Base-by-base conservation (phyloP, 352 stramenopile species). In the Phytophthora podocarpi region DNA sequence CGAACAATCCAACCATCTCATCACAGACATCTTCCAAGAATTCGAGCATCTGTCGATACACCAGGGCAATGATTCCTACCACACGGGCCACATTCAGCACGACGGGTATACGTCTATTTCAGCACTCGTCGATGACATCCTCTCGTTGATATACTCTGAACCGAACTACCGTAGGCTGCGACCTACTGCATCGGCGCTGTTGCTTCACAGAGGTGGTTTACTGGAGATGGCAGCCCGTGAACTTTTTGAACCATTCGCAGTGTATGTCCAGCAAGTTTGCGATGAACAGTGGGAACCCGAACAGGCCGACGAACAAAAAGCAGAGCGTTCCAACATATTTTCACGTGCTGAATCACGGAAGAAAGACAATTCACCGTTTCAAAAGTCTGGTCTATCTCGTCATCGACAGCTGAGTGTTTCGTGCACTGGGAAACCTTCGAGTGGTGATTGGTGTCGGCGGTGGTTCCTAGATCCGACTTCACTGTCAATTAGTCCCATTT, bases 141-240 rank as follows among this genome's bases (percentile, higher is more conserved):
- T 59, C 7, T 59, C 51, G n/a, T 27, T 59, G 28, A 16, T 52
- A 10, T 59, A 59, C n/a, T 30, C 51, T 5, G 39, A 52, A n/a
- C 37, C 51, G n/a, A 59, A 43, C 13, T 59, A 45, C 39, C 51
- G 13, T 3, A 15, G 13, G 18, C 20, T 59, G 15, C 51, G 51
- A 18, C 13, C 13, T 5, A 9, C 21, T 34, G 28, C 31, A 5
- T 59, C 51, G 1, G 5, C 27, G 11, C 13, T 59, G 13, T 26
- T 59, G 4, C 52, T 61, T 21, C 40, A 32, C 32, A 46, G 10
- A n/a, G 23, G 31, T 6, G 43, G 16, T 15, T 23, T 23, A 10
- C 3, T 61, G 11, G 31, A 30, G 4, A 13, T 37, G 5, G 12
- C 5, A 10, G 40, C 34, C 1, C 52, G 31, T 16, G 9, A 3